Evolutionary conservation across 352 stramenopile genomes (phyloP), one percentile per base, ranked within the genome.

Genomic region (Phytopythium ostracodes): DNA sequence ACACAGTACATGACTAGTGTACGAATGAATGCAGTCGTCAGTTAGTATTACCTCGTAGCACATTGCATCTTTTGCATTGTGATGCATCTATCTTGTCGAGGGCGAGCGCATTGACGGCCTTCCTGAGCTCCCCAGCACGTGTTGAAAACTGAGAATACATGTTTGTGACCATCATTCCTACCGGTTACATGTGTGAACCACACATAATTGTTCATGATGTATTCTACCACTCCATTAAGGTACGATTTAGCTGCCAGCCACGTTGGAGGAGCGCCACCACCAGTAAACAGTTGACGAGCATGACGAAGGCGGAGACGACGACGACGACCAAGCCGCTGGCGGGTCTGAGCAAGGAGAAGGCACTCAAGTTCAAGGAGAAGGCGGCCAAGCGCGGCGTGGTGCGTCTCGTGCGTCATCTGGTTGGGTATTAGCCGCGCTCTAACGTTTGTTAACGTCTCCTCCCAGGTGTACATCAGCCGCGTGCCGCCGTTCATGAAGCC

Each of bases 401-500:
- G 61, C 55, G 68, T 69, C 17, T 20, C 29, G 29, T 7, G 29
- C 29, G 29, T 33, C 29, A n/a, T 33, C 29, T 33, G 29, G n/a
- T n/a, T n/a, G n/a, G n/a, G n/a, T n/a, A n/a, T n/a, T n/a, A n/a
- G n/a, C n/a, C n/a, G n/a, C n/a, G n/a, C n/a, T n/a, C n/a, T n/a
- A n/a, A n/a, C n/a, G n/a, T n/a, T n/a, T n/a, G n/a, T n/a, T n/a
- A n/a, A n/a, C n/a, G n/a, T n/a, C n/a, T n/a, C n/a, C 38, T 24
- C 24, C 5, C 46, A 74, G 67, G 38, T 99, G 20, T 99, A 99
- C 82, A 88, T 99, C 59, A 93, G 93, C 29, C 92, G 95, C 36
- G 83, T 99, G 47, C 97, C 97, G 50, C 96, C 97, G 14, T 97
- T 96, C 63, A 99, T 99, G 96, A 98, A 97, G 60, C 95, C 95